phyloP scores from a whole-genome alignment of 495 filamentous ascomycete species.

The Tuber borchii region DNA sequence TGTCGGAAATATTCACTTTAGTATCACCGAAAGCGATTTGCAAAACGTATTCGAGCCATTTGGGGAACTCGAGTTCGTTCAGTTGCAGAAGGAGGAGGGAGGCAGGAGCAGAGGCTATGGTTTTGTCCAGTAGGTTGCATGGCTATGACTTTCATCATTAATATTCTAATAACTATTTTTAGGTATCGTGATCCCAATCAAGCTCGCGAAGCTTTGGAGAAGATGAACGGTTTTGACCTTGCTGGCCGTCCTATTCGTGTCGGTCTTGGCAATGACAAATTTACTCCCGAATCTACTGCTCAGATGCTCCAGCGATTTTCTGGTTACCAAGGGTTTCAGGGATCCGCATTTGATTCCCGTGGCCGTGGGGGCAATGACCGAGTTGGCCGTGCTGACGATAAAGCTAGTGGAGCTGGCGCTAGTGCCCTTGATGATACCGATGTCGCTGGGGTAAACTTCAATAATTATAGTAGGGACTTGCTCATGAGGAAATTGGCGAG shows the following conservation, averaged over 20 bases:
- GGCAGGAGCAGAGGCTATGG: slow-evolving; percentile 92
- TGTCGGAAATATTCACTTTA: slow-evolving; percentile 99
- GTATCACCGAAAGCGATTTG: slow-evolving; percentile 92
- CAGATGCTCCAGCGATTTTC: slow-evolving; percentile 84
- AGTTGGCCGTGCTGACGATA: slow-evolving; percentile 83
- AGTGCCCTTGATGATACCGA: slow-evolving; percentile 97
- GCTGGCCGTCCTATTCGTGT: slow-evolving; percentile 96
- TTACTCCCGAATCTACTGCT: slow-evolving; percentile 92
- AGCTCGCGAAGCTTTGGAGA: slow-evolving; percentile 88
- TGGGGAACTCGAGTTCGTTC: slow-evolving; percentile 94
- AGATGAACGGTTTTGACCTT: slow-evolving; percentile 99
- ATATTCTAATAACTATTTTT: slow-evolving; percentile 41
- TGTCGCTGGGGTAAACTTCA: slow-evolving; percentile 97
- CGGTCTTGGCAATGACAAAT: slow-evolving; percentile 99
- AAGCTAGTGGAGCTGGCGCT: slow-evolving; percentile 70
- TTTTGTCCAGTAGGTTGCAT: slow-evolving; percentile 84
- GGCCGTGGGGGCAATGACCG: slow-evolving; percentile 81
- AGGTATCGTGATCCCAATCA: slow-evolving; percentile 90
- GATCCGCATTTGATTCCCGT: slow-evolving; percentile 82
- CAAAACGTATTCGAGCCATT: slow-evolving; percentile 97
- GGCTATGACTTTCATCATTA: background rate
- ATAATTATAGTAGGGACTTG: slow-evolving; percentile 94
- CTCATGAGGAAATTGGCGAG: slow-evolving; percentile 96
- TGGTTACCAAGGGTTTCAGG: slow-evolving; percentile 74
- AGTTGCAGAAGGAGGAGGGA: slow-evolving; percentile 89